Evolutionary conservation across 257 asterid genomes (phyloP), one percentile per base, ranked within the genome.

Genomic region (Nemophila menziesii): DNA sequence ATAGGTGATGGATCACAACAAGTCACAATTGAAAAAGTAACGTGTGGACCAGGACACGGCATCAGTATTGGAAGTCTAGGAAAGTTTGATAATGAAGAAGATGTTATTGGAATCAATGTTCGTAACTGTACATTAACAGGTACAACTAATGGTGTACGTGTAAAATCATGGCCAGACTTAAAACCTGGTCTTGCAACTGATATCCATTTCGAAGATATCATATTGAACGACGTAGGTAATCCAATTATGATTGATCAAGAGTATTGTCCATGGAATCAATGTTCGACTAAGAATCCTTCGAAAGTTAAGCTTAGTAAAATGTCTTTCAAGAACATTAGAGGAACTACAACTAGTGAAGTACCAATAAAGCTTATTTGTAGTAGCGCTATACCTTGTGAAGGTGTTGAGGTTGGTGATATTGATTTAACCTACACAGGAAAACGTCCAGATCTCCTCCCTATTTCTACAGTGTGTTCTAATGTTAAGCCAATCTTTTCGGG

Each of bases 281-380:
- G 60, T 19, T 26, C 5, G 6, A 12, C 37, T 14, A 43, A 54
- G 67, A 0, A 15, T 1, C 62, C 67, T n/a, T 69, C 64, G 10
- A 27, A 43, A 11, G 47, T 66, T 21, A 44, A 57, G 62, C 27
- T 52, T 16, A 48, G 52, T n/a, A n/a, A n/a, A n/a, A n/a, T n/a
- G n/a, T n/a, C n/a, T n/a, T n/a, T 66, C 43, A 59, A 40, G 7
- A 54, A 66, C 13, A 39, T 65, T 0, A 43, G 24, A 23, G 90
- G 93, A 2, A 74, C 86, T 1, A 38, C 77, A 15, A 8, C 20
- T 10, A 55, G 43, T 4, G 47, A 43, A 1, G 62, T 44, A 10
- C 72, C 68, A 0, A 24, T 69, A 4, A 40, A n/a, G 0, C 48
- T 81, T 15, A 1, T 21, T 1, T 77, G 86, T 64, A 81, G 89